phyloP scores from a whole-genome alignment of 352 stramenopile species.

The Pythium inflatum region DNA sequence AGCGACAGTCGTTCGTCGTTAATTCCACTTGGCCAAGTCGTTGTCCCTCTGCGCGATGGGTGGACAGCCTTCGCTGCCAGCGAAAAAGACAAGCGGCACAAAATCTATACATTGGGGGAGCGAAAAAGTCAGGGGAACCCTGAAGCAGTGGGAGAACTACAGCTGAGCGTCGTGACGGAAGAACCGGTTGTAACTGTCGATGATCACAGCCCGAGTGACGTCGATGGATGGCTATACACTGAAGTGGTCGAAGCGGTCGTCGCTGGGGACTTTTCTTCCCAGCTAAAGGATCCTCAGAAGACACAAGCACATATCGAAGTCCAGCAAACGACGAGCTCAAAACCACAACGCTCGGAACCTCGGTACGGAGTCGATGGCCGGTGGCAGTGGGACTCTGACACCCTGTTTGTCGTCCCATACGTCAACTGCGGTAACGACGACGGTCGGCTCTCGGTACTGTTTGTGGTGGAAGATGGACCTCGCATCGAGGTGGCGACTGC shows the following conservation, averaged over 20 bases:
- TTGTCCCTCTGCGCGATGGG: slow-evolving; percentile 11
- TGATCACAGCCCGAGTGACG: not conserved
- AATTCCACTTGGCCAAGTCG: slow-evolving; percentile 13
- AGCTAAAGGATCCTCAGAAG: not conserved
- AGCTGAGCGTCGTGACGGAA: slow-evolving; percentile 18
- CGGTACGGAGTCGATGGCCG: slow-evolving; percentile 2
- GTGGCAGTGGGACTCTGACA: slow-evolving; percentile 21
- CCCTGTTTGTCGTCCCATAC: slow-evolving; percentile 1
- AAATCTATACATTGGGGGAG: slow-evolving; percentile 12
- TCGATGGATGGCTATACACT: slow-evolving; percentile 17
- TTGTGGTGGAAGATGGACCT: not conserved
- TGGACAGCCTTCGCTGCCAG: slow-evolving; percentile 15
- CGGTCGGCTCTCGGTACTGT: not conserved
- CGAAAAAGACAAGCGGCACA: slow-evolving; percentile 28
- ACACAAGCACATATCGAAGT: slow-evolving; percentile 13
- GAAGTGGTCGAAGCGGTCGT: slow-evolving; percentile 14
- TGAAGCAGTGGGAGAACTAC: slow-evolving; percentile 19
- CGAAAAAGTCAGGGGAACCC: slow-evolving; percentile 10
- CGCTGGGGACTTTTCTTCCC: not conserved
- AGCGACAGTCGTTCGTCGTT: not conserved
- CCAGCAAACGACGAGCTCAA: not conserved
- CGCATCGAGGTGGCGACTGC: not conserved
- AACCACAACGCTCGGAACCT: slow-evolving; percentile 7
- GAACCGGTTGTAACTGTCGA: not conserved
- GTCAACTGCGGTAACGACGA: not conserved